Base-by-base conservation (phyloP, 1,284 basidiomycete genomes). In the Mycena citricolor region DNA sequence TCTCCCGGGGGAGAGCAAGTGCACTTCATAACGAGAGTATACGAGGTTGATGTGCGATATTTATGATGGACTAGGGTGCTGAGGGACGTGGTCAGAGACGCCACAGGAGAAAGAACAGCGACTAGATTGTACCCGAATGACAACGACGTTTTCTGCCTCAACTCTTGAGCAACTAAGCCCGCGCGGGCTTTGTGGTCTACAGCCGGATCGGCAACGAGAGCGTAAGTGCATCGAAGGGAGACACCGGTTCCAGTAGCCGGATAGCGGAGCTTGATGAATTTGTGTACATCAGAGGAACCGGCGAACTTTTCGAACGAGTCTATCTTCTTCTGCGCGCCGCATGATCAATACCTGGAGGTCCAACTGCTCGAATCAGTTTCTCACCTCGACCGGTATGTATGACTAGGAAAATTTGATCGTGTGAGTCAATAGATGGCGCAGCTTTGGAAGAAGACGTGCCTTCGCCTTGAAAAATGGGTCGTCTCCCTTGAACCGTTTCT, bases 171-270 rank as follows among this genome's bases (percentile, higher is more conserved):
- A 10, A 49, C 47, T 10, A 11, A 8, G 5, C 46, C 42, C 24
- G 47, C 36, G 23, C 43, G 42, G 1, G 11, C 16, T 25, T 46
- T 49, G 32, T 52, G 44, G 46, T 52, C 39, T 8, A 43, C 8
- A 4, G 31, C 32, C 6, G 47, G 51, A 5, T 35, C 4, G 17
- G 51, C 42, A 40, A 52, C 41, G 33, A 52, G 48, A 23, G 44
- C 39, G 37, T 52, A 47, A 1, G 51, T 52, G 10, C 51, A 17
- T 46, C 19, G 32, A 52, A 52, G 20, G 29, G 36, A 14, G 46
- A 19, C 1, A 19, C 32, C 31, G 31, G 22, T 17, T 34, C 17
- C 26, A 14, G 16, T 34, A 23, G 40, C 32, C 12, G 30, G 12
- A 24, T 39, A 43, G 17, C 32, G 47, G 5, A 24, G 32, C 19